Base-by-base conservation (phyloP, 1,284 basidiomycete genomes). In the Ustilago vetiveriae region DNA sequence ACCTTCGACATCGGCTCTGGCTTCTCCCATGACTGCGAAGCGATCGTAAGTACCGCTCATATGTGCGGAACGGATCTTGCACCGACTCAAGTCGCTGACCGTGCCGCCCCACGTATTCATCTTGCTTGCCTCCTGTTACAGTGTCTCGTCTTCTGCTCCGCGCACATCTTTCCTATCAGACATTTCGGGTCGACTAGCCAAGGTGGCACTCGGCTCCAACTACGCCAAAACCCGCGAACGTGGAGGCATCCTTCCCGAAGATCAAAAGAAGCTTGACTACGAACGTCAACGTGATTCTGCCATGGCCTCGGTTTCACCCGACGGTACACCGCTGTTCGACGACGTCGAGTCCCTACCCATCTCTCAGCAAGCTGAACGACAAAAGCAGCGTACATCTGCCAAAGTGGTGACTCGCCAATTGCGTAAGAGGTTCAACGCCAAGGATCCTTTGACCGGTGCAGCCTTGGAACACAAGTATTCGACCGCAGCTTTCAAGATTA, bases 401-500 rank as follows among this genome's bases (percentile, higher is more conserved):
- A 74, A 74, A 39, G 56, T 68, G 14, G 51, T 54, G 17, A 59
- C 60, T 5, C 64, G 77, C 8, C 71, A 75, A 21, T 24, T 53
- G 35, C 72, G 77, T 17, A 79, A 79, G 42, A 59, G 75, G n/a
- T 79, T 69, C 67, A 73, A 73, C 47, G 71, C 67, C 17, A 63
- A 63, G 16, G 65, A 68, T 19, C 53, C 73, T n/a, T 11, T 50
- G 22, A 53, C 57, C 6, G 67, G 72, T 19, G 58, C 50, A n/a
- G 55, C 41, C 24, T 43, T 70, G 16, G 67, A 94, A 89, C 92
- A 94, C 84, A 91, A 92, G 85, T 92, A 91, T 80, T 91, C 90
- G 21, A 97, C 94, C 0, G 89, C 90, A 4, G 88, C 88, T 77
- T 95, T 97, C 86, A 94, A 93, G 82, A 93, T 94, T 43, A 94